phyloP scores from a whole-genome alignment of 208 protist species.

The Lotmaria passim region DNA sequence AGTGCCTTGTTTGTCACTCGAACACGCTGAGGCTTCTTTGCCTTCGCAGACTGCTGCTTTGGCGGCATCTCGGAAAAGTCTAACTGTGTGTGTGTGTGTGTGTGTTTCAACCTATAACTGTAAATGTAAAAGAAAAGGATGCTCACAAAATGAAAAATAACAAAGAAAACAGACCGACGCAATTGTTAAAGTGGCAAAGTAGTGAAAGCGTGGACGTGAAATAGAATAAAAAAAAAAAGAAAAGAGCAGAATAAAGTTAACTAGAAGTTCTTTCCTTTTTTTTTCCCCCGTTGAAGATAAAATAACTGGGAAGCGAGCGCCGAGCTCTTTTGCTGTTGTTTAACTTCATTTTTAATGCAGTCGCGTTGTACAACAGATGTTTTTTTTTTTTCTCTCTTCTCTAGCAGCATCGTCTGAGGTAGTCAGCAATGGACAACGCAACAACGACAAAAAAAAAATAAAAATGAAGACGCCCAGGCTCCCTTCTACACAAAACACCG shows the following conservation, averaged over 20 bases:
- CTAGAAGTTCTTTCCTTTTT: neutral
- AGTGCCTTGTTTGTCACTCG: slow-evolving; percentile 80
- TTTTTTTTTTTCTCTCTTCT: too few relatives aligned
- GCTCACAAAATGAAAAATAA: neutral
- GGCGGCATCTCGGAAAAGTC: slow-evolving; percentile 18
- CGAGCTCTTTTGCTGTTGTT: too few relatives aligned
- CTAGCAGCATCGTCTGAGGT: too few relatives aligned
- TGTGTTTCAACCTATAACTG: neutral
- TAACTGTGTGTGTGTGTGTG: slow-evolving; percentile 3
- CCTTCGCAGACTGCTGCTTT: slow-evolving; percentile 31
- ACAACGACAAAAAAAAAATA: too few relatives aligned
- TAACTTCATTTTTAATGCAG: too few relatives aligned
- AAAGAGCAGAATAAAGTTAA: neutral
- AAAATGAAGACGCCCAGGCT: too few relatives aligned
- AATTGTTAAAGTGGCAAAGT: neutral
- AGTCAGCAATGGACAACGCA: too few relatives aligned
- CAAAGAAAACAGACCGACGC: too few relatives aligned
- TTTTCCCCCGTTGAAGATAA: too few relatives aligned
- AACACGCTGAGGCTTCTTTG: slow-evolving; percentile 67
- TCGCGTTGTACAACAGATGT: too few relatives aligned
- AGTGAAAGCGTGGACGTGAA: neutral
- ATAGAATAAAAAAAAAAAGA: neutral
- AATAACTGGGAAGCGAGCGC: too few relatives aligned
- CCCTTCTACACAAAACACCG: too few relatives aligned
- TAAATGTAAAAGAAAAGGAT: neutral